phyloP scores from a whole-genome alignment of 177 flowering plant species.

The Telopea speciosissima region DNA sequence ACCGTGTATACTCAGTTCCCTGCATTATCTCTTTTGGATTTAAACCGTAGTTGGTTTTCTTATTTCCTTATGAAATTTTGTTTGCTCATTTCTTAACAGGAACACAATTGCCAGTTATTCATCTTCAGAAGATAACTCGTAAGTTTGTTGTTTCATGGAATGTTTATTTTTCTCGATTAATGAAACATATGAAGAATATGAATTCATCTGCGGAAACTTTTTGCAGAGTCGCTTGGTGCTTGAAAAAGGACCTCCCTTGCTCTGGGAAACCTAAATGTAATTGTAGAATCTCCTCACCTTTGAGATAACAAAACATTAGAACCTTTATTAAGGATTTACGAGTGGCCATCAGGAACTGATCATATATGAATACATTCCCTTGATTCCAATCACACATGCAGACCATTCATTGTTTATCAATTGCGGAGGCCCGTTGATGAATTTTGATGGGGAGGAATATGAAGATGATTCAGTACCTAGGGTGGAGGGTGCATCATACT shows the following conservation, averaged over 20 bases:
- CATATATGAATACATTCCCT: not conserved
- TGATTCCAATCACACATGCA: constrained; percentile 23
- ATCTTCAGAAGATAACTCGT: constrained; percentile 38
- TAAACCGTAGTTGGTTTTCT: not conserved
- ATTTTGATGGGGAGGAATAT: constrained; percentile 38
- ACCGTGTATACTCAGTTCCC: constrained; percentile 43
- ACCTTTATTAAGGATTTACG: not conserved
- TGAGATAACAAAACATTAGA: not conserved
- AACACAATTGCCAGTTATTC: constrained; percentile 53
- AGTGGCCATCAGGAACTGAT: not conserved
- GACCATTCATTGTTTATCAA: constrained; percentile 65
- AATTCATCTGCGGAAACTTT: not conserved
- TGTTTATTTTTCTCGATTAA: constrained; percentile 1
- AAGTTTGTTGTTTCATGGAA: constrained; percentile 25
- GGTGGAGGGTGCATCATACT: constrained; percentile 39
- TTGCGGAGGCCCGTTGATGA: constrained; percentile 56
- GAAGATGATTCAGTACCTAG: constrained; percentile 36
- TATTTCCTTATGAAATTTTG: not conserved
- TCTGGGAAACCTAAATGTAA: constrained; percentile 38
- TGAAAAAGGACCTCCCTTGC: constrained; percentile 60
- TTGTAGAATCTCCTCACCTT: constrained; percentile 11
- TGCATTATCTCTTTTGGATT: not conserved
- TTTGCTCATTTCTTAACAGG: constrained; percentile 31
- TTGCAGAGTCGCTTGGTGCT: constrained; percentile 49
- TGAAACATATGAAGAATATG: not conserved